Conservation (phyloP, 225 moss, liverwort and hornwort genomes). For the Marchantia polymorpha region DNA sequence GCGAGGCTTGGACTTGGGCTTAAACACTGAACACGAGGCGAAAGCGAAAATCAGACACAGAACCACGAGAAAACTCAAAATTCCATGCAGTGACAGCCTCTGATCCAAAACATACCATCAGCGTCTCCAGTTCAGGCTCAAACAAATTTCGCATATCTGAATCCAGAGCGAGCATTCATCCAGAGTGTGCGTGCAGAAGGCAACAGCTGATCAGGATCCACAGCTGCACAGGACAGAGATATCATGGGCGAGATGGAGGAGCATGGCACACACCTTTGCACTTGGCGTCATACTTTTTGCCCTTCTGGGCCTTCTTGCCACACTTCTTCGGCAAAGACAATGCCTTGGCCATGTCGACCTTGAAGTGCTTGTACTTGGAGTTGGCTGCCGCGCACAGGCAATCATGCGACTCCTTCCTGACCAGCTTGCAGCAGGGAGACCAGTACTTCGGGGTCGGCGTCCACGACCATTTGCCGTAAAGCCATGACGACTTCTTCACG, state of each 20-base stretch:
- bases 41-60: too few species aligned
- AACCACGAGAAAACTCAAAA: too few species aligned
- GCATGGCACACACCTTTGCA: neutral
- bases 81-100: neutral
- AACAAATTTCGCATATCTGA: neutral
- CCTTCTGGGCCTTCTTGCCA: neutral
- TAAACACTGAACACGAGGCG: too few species aligned
- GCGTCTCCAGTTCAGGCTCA: neutral
- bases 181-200: neutral
- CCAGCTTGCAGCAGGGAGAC: neutral
- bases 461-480: neutral
- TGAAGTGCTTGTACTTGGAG: neutral
- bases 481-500: neutral
- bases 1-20: too few species aligned
- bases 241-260: neutral
- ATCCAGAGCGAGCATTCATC: neutral
- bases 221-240: neutral
- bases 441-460: neutral
- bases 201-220: neutral
- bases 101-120: neutral
- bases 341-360: neutral
- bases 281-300: neutral
- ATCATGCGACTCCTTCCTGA: conserved; percentile 1
- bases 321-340: neutral
- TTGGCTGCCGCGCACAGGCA: neutral